These are phyloP conservation scores for Rhododendron ferrugineum DNA, from an alignment of 148 eudicot genomes.

Conservation along the genomic window DNA sequence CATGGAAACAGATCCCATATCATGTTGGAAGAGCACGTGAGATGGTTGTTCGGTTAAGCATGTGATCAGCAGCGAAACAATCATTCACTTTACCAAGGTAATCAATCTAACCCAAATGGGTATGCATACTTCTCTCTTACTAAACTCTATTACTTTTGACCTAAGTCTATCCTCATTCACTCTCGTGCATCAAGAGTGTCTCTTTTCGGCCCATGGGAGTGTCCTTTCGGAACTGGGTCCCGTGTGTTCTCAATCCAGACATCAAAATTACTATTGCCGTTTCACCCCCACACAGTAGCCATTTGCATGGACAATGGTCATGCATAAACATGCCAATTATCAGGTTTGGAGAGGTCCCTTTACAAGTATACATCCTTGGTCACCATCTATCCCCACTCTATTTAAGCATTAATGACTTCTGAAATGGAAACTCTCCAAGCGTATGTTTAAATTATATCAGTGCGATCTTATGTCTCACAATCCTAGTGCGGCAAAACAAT, in stretches of 20 bases:
- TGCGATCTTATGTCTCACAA: background rate
- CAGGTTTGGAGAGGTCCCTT: background rate
- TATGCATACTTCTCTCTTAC: too few relatives aligned
- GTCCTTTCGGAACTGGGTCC: background rate
- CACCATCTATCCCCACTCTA: background rate
- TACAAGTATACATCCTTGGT: background rate
- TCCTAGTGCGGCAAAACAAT: background rate
- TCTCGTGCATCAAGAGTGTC: background rate
- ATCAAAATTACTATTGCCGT: background rate
- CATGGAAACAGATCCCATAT: background rate
- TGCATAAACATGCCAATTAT: background rate
- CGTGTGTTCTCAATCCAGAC: background rate
- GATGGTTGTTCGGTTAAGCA: background rate
- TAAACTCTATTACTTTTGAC: background rate
- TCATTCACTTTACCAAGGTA: background rate
- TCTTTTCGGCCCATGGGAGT: background rate
- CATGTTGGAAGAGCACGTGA: background rate
- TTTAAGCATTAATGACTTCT: background rate
- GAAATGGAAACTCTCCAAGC: background rate
- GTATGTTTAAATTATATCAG: background rate
- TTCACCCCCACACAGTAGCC: background rate
- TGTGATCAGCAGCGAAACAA: background rate
- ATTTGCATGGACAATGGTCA: background rate
- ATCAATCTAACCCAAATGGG: background rate
- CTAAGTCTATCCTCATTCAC: background rate